Percentiles rank a stretch among this genome's conserved stretches.
These are phyloP conservation scores for Amaranthus tricolor DNA, from an alignment of 179 eudicot genomes.

Conservation along the genomic window DNA sequence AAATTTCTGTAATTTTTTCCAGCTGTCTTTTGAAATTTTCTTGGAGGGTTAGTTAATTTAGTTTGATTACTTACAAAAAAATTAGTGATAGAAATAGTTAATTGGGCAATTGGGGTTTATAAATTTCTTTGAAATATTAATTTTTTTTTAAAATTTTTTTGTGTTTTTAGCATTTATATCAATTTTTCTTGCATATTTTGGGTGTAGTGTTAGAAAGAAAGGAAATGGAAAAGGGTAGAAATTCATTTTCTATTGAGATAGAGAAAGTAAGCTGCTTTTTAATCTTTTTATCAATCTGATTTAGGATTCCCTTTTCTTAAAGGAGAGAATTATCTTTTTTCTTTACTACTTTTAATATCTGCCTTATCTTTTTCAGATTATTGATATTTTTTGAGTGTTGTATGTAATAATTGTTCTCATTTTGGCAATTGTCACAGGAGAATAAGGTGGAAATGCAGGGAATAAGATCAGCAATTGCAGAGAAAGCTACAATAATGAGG, in stretches of 20 bases:
- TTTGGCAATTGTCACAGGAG: conserved; percentile 25
- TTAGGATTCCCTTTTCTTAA: neutral
- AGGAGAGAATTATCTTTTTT: neutral
- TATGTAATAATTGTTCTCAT: neutral
- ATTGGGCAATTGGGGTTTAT: conserved; percentile 25
- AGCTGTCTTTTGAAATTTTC: conserved; percentile 23
- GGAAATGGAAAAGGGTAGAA: conserved; percentile 19
- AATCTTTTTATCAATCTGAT: conserved; percentile 6
- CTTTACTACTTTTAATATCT: neutral
- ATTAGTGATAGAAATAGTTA: too few species aligned
- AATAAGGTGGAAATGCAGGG: conserved; percentile 32
- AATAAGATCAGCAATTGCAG: conserved; percentile 26
- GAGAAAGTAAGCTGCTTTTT: conserved; percentile 25
- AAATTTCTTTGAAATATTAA: neutral
- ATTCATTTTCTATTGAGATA: conserved; percentile 23
- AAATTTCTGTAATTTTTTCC: neutral
- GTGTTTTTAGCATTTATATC: conserved; percentile 1
- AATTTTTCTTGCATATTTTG: neutral
- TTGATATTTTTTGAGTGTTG: conserved; percentile 8
- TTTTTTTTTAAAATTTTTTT: neutral
- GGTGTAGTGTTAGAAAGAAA: neutral
- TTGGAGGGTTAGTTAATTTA: conserved; percentile 16
- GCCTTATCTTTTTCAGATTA: neutral
- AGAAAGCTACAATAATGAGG: conserved; percentile 25
- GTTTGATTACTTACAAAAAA: neutral